Evolutionary conservation across 495 filamentous ascomycete genomes (phyloP), one percentile per base, ranked within the genome.

Genomic region (Daldinia concentrica): DNA sequence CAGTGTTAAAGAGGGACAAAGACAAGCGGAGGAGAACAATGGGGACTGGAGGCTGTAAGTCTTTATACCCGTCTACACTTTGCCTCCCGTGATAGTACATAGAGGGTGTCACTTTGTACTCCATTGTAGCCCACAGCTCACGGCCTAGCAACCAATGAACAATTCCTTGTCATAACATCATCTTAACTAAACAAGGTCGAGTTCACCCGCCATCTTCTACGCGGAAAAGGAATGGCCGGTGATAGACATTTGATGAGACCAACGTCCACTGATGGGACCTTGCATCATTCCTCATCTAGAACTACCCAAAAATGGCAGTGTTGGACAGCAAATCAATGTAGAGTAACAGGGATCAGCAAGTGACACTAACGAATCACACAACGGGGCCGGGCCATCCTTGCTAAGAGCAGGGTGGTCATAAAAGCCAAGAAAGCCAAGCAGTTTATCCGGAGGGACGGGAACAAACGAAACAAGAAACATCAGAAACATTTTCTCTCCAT

Each of bases 211-310:
- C 64, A 60, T 68, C 60, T 50, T 61, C 51, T 64, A 54, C 22
- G 51, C 41, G 62, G 66, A 69, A 62, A 68, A 66, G 62, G 29
- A 36, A 48, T 62, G 55, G 65, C 62, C 66, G 71, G 62, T 50
- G 50, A 58, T 63, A 62, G 66, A 66, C 55, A 27, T 56, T 73
- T 58, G 50, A 68, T 68, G 56, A 64, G 64, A 68, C 60, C 26
- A 45, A 65, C 27, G 22, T 61, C 64, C 64, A 69, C 41, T 22
- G 41, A 69, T 66, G 65, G 71, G 70, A 72, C 70, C 70, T 73
- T 73, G 65, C 71, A 73, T 73, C 66, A 73, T 66, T 65, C 58
- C 66, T 73, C 65, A 69, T 69, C 66, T 69, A 58, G 58, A 63
- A 58, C 24, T 54, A 32, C 52, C 37, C 62, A 50, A 66, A 66